phyloP scores from a whole-genome alignment of 2,329 filamentous ascomycete species.

The Sclerotinia nivalis region DNA sequence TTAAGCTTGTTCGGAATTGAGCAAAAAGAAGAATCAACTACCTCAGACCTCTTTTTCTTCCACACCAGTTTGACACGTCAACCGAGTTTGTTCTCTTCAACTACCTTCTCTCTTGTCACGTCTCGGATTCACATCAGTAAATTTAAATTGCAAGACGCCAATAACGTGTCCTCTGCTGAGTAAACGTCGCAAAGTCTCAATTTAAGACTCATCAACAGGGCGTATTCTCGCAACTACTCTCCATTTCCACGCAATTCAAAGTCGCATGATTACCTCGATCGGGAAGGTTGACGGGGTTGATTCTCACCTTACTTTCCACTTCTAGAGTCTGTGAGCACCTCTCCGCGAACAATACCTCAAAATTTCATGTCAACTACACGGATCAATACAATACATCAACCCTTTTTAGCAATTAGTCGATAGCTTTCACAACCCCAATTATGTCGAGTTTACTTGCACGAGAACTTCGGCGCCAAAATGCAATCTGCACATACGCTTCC shows the following conservation, averaged over 20 bases:
- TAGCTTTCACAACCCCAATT: background rate
- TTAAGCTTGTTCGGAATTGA: background rate
- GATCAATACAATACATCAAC: background rate
- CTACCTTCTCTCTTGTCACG: background rate
- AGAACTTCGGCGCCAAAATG: background rate
- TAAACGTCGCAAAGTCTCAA: background rate
- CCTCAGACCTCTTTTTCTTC: background rate
- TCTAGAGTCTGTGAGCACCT: background rate
- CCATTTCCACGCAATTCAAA: background rate
- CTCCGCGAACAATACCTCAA: background rate
- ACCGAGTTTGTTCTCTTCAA: too few species aligned
- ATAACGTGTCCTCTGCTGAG: background rate
- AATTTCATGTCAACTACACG: background rate
- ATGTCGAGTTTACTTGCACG: background rate
- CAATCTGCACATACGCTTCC: rapidly evolving
- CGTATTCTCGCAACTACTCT: background rate
- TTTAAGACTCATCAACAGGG: background rate
- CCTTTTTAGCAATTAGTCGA: background rate
- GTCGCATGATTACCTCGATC: background rate
- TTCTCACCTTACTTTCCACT: background rate
- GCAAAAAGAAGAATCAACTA: background rate
- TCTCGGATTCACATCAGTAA: rapidly evolving
- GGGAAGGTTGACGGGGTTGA: background rate
- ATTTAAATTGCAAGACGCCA: background rate
- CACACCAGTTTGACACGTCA: background rate